phyloP scores from a whole-genome alignment of 805 yeast genomes.

The Metschnikowia matae region DNA sequence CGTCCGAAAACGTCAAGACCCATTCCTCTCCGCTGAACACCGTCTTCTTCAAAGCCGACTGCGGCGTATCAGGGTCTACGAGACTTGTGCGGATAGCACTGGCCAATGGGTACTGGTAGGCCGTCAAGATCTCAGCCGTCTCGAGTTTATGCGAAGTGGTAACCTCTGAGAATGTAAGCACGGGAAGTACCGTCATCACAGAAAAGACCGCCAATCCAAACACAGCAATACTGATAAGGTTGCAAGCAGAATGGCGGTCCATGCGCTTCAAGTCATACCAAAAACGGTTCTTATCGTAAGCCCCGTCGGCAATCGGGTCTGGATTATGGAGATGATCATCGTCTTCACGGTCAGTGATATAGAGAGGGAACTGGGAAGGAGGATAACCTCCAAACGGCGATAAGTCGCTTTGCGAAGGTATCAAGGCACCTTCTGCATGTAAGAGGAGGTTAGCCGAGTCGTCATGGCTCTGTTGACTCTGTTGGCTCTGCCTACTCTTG shows the following conservation, averaged over 20 bases:
- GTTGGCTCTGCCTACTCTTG: too few species aligned
- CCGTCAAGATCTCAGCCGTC: slow-evolving; percentile 45
- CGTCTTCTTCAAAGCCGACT: slow-evolving; percentile 42
- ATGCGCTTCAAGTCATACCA: slow-evolving; percentile 58
- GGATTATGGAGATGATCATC: slow-evolving; percentile 96
- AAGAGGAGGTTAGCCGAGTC: not conserved
- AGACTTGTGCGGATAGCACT: slow-evolving; percentile 57
- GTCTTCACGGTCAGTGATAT: slow-evolving; percentile 87
- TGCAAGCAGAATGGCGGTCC: slow-evolving; percentile 60
- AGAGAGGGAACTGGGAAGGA: slow-evolving; percentile 89
- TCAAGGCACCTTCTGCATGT: not conserved
- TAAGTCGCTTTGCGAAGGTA: slow-evolving; percentile 7
- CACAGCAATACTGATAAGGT: slow-evolving; percentile 53
- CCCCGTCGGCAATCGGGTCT: slow-evolving; percentile 89
- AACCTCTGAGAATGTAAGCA: slow-evolving; percentile 75
- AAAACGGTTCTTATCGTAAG: slow-evolving; percentile 68
- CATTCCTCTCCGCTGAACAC: slow-evolving; percentile 39
- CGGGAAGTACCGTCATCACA: slow-evolving; percentile 77
- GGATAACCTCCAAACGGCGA: slow-evolving; percentile 96
- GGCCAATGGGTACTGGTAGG: slow-evolving; percentile 54
- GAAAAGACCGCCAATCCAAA: slow-evolving; percentile 59
- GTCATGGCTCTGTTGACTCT: not conserved
- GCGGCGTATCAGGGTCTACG: slow-evolving; percentile 72
- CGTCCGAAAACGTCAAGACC: slow-evolving; percentile 84
- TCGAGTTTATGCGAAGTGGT: slow-evolving; percentile 26